Percentiles rank a stretch among this genome's conserved stretches.
Conservation (phyloP, 73 alveolate species). For the Symbiodinium natans region DNA sequence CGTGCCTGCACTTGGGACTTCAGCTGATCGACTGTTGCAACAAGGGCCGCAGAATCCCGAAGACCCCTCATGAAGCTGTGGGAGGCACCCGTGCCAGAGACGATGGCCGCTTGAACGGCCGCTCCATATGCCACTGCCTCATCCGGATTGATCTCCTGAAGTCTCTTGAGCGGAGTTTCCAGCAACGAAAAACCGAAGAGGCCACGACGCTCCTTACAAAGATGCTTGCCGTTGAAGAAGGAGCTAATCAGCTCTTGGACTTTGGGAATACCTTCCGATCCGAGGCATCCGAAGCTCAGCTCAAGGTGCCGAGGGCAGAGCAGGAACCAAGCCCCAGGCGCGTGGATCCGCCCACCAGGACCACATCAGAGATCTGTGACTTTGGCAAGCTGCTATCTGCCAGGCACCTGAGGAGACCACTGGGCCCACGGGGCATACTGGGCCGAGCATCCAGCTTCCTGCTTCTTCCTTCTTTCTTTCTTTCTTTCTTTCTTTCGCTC, state of each 20-base stretch:
- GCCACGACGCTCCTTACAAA: slow-evolving; percentile 87
- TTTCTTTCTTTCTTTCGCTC: too few relatives aligned
- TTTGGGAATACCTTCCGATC: slow-evolving; percentile 94
- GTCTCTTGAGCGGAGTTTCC: slow-evolving; percentile 50
- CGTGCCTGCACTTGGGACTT: background rate
- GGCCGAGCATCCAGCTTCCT: slow-evolving; percentile 94
- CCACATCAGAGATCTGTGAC: slow-evolving; percentile 96
- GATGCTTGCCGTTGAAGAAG: slow-evolving; percentile 99
- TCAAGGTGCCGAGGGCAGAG: background rate
- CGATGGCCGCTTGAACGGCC: slow-evolving; percentile 96
- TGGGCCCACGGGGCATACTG: slow-evolving; percentile 94
- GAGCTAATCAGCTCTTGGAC: slow-evolving; percentile 97
- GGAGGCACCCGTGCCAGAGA: slow-evolving; percentile 94
- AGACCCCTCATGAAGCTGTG: background rate
- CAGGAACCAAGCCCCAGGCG: slow-evolving; percentile 90
- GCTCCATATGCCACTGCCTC: slow-evolving; percentile 97
- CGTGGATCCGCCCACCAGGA: slow-evolving; percentile 97
- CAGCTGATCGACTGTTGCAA: background rate
- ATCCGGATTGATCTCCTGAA: slow-evolving; percentile 96
- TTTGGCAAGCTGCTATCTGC: slow-evolving; percentile 96
- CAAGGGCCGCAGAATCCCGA: background rate
- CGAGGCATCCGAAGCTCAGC: background rate
- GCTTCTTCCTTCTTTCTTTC: slow-evolving; percentile 9
- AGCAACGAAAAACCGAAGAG: too few relatives aligned
- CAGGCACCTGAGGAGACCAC: slow-evolving; percentile 64